phyloP scores from a whole-genome alignment of 805 yeast genomes.

The Metschnikowia orientalis region DNA sequence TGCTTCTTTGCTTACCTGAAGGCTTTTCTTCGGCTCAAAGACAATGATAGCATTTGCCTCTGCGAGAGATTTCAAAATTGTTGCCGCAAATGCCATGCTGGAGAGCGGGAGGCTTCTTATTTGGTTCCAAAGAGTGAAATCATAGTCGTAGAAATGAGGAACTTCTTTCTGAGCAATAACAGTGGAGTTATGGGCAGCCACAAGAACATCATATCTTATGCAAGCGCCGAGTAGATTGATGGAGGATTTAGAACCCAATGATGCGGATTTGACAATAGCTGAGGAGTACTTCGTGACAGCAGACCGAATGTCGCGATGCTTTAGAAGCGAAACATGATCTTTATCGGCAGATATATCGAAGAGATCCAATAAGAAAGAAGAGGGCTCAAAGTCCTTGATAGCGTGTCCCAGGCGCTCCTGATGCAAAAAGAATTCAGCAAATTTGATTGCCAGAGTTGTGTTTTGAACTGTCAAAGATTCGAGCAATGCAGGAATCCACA shows the following conservation, averaged over 20 bases:
- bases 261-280: conserved; percentile 23
- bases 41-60: conserved; percentile 18
- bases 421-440: conserved; percentile 45
- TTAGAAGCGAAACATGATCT: conserved; percentile 29
- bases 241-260: conserved; percentile 5
- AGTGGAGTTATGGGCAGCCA: conserved; percentile 12
- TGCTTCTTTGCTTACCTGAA: conserved; percentile 17
- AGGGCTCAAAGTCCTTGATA: conserved; percentile 7
- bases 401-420: conserved; percentile 5
- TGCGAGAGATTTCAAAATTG: conserved; percentile 17
- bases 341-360: conserved; percentile 16
- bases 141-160: conserved; percentile 12
- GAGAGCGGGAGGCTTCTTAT: conserved; percentile 10
- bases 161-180: conserved; percentile 10
- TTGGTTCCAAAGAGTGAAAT: conserved; percentile 11
- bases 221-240: conserved; percentile 9
- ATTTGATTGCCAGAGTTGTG: conserved; percentile 49
- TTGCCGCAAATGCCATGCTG: conserved; percentile 10
- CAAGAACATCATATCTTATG: conserved; percentile 19
- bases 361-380: conserved; percentile 15
- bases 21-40: conserved; percentile 24
- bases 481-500: conserved; percentile 50
- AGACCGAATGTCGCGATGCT: conserved; percentile 45
- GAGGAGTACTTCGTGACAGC: conserved; percentile 43
- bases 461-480: conserved; percentile 46